Conservation (phyloP, 495 filamentous ascomycete genomes). For the Thozetella sp. region DNA sequence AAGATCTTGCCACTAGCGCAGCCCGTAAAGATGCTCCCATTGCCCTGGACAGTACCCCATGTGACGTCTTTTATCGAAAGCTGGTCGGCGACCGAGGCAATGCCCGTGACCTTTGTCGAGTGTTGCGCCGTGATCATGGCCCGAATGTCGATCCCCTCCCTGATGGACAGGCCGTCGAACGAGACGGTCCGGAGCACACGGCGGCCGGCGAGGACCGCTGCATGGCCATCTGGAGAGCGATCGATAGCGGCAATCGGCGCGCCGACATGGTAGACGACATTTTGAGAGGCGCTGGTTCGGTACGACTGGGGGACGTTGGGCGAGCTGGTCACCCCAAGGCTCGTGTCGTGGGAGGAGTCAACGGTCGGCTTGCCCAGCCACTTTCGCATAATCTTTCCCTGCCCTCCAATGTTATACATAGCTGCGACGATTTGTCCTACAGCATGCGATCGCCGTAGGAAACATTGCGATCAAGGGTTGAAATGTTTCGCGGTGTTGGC, state of each 20-base stretch:
- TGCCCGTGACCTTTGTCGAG: slow-evolving; percentile 56
- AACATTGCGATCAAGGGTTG: not conserved
- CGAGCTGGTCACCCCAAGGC: slow-evolving; percentile 36
- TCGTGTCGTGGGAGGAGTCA: slow-evolving; percentile 35
- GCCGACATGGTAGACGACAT: slow-evolving; percentile 71
- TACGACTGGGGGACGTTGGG: slow-evolving; percentile 32
- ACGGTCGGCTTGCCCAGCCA: slow-evolving; percentile 46
- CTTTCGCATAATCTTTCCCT: slow-evolving; percentile 54
- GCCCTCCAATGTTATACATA: slow-evolving; percentile 36
- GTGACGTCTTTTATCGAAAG: slow-evolving; percentile 83
- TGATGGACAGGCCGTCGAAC: slow-evolving; percentile 68
- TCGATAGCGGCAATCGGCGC: slow-evolving; percentile 76
- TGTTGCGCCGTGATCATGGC: slow-evolving; percentile 72
- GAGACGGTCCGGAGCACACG: slow-evolving; percentile 84
- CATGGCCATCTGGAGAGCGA: slow-evolving; percentile 72
- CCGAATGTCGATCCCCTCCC: slow-evolving; percentile 80
- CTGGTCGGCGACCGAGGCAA: slow-evolving; percentile 62
- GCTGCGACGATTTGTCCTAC: slow-evolving; percentile 1
- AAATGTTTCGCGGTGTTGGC: not conserved
- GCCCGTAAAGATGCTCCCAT: slow-evolving; percentile 73
- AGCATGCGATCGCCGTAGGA: not conserved
- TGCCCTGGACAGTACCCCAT: slow-evolving; percentile 62
- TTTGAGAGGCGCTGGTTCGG: slow-evolving; percentile 70
- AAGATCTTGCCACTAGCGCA: slow-evolving; percentile 86
- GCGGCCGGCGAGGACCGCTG: slow-evolving; percentile 79